These are phyloP conservation scores for Melanomma pulvis-pyrius DNA, from an alignment of 495 filamentous ascomycete species.

Conservation along the genomic window DNA sequence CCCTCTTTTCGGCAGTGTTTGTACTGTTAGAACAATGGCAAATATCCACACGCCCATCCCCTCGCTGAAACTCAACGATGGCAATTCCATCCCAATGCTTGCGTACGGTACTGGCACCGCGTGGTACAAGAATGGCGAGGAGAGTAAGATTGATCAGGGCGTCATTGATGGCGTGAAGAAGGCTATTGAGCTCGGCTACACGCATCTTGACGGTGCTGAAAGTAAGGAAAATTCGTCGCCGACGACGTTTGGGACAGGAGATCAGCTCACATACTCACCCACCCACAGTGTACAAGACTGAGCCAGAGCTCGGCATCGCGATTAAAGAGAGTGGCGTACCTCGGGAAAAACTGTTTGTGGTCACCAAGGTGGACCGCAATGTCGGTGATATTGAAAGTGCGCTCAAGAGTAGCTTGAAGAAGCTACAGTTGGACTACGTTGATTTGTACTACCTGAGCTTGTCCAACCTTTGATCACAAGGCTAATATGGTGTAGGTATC, in stretches of 20 bases:
- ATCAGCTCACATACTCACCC: background rate
- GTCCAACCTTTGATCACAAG: background rate
- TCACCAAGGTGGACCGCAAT: conserved; percentile 70
- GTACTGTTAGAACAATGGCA: conserved; percentile 38
- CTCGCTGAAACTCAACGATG: conserved; percentile 69
- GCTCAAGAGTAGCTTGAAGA: conserved; percentile 72
- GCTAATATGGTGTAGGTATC: conserved; percentile 54
- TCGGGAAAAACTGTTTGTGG: conserved; percentile 72
- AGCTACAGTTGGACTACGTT: conserved; percentile 76
- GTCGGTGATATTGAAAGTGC: conserved; percentile 63
- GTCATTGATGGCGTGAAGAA: conserved; percentile 64
- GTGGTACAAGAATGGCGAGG: conserved; percentile 57
- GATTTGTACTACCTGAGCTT: conserved; percentile 58
- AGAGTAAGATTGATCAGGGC: conserved; percentile 51
- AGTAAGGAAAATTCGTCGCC: background rate
- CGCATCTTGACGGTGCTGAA: conserved; percentile 73
- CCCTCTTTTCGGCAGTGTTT: background rate
- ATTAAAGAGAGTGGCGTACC: conserved; percentile 69
- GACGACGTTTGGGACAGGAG: no score
- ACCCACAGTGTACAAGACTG: conserved; percentile 74
- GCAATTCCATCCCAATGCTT: conserved; percentile 71
- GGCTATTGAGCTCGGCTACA: conserved; percentile 71
- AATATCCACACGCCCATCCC: conserved; percentile 51
- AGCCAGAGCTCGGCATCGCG: conserved; percentile 71
- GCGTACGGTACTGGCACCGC: conserved; percentile 72